Evolutionary conservation across 2,329 filamentous ascomycete genomes (phyloP), one percentile per base, ranked within the genome.

Genomic region (Beauveria caledonica): DNA sequence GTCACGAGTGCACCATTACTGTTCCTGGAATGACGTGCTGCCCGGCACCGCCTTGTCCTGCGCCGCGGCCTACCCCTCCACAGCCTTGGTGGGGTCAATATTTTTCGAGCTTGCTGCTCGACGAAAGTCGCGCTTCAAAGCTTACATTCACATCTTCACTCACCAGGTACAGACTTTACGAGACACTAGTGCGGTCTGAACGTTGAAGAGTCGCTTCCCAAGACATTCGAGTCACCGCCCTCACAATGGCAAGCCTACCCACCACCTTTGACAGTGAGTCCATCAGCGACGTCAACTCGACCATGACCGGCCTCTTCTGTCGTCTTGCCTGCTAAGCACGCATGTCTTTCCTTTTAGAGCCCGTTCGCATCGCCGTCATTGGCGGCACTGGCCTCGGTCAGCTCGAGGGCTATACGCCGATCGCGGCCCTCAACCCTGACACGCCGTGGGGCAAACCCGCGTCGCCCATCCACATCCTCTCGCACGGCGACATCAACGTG

Each of bases 301-400:
- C 54, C 44, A 57, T 48, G 19, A 8, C 19, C 44, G n/a, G 17
- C 21, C 5, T 19, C n/a, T 21, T 10, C 9, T 13, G 3, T 33
- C 23, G 25, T 42, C 23, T 46, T 58, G 15, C 54, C 45, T 27
- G 11, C 55, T 60, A 57, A 63, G 58, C 60, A 46, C 58, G 57
- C 51, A 48, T 51, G 36, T 36, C 25, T 21, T 48, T 40, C 54
- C 17, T 48, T 45, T 29, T 58, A 88, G 86, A 80, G 58, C 83
- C 86, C 58, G 86, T 95, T 68, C 85, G 86, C 67, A 94, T 97
- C 70, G 93, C 89, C 72, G 89, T 96, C 60, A 92, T 96, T 67
- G 92, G 92, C 74, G 94, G 94, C 68, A 99, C 94, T 44, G 94
- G 94, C 59, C 88, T 99, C 64, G 86, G 88, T 73, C 86, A 90